Evolutionary conservation across 1,284 basidiomycete genomes (phyloP), one percentile per base, ranked within the genome.

Genomic region (Ceratobasidium papillatum): DNA sequence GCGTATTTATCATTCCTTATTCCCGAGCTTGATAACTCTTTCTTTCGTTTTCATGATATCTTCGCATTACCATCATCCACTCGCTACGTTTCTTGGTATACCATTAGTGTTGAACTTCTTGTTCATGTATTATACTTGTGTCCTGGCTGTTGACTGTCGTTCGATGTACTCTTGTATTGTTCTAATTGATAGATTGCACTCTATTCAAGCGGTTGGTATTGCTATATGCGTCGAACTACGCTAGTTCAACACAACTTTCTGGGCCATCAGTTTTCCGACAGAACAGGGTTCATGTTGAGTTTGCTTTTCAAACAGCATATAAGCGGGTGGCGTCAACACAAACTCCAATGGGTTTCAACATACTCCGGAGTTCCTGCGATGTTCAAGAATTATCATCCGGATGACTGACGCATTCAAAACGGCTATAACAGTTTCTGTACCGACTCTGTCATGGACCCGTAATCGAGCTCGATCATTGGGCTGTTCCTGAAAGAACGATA

Each of bases 1-100:
- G 7, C 52, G 17, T 58, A 58, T 58, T 58, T 58, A 58, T 58
- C 11, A 9, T 38, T 58, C 22, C 56, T 58, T 58, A 58, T 58
- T 58, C 19, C 3, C n/a, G 56, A 11, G 30, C 12, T 36, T 36
- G 4, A 27, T 3, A 11, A 27, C 27, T 58, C n/a, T 58, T 36
- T n/a, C 11, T 19, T 27, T 58, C 3, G 32, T 34, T 34, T 58
- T 34, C 32, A 22, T 58, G 54, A 19, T 58, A 38, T 38, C 34
- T 7, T 36, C 32, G 34, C 45, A 47, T 47, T 47, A n/a, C 9
- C 45, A 47, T 58, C 27, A 32, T 32, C 19, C 32, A n/a, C 12
- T 58, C 56, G 56, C 56, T 36, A 34, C 34, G 32, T 58, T 58
- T 34, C n/a, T 38, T n/a, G 32, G 32, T 32, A 54, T 54, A 54